These are phyloP conservation scores for Backusella morwellensis DNA, from an alignment of 192 early-diverging fungal genomes.

Conservation along the genomic window DNA sequence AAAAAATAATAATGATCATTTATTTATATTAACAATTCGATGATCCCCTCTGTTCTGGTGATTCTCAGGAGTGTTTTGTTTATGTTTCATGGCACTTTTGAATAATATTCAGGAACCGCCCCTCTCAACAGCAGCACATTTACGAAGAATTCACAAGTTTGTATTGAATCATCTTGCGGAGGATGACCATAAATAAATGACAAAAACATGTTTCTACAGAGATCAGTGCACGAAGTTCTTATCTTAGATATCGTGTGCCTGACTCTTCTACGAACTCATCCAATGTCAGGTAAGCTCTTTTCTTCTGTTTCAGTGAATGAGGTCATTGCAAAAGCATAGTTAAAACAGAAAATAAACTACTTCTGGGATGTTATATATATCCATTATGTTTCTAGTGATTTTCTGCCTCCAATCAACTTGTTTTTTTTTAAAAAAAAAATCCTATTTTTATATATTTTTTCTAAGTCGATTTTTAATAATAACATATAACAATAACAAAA, in stretches of 20 bases:
- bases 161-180: neutral
- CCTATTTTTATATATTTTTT: neutral
- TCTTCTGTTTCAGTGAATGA: neutral
- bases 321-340: neutral
- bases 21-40: neutral
- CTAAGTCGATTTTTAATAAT: neutral
- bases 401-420: neutral
- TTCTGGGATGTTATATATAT: neutral
- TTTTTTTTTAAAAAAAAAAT: neutral
- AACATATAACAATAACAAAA: neutral
- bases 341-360: neutral
- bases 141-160: neutral
- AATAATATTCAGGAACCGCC: neutral
- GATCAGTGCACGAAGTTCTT: neutral
- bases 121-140: neutral
- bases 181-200: neutral
- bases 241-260: neutral
- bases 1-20: neutral
- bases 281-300: neutral
- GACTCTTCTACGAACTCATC: neutral
- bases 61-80: neutral
- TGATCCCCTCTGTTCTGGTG: neutral
- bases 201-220: neutral
- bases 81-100: neutral
- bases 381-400: no score